Base-by-base conservation (phyloP, 2,329 filamentous ascomycete genomes). In the Stemphylium lycopersici region DNA sequence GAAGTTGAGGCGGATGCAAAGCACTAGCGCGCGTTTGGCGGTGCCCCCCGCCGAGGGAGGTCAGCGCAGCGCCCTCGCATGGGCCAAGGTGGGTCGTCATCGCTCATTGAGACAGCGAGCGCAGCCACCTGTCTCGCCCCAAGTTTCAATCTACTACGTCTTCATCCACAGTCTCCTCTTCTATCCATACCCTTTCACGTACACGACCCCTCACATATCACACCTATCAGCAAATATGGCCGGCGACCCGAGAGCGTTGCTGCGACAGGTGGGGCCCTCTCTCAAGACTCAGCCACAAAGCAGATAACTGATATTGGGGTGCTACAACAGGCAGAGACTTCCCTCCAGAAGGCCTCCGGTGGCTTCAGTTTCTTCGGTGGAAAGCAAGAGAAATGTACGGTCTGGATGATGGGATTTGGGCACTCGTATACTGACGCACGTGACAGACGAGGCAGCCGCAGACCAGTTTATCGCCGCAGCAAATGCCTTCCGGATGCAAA, bases 361-460 rank as follows among this genome's bases (percentile, higher is more conserved):
- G 93, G 93, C 67, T 97, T 96, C 79, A 90, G 87, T 75, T 87
- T 96, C 78, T 97, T 99, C 68, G 90, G 92, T 38, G 90, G 90
- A 40, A 85, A 87, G 54, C 84, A 90, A 68, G 92, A 96, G 61
- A 98, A 97, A 77, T 93, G 72, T 74, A 69, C 18, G 61, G 15
- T 20, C 18, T 18, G 20, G 42, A 52, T 10, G 15, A 45, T 15
- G 8, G 7, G 18, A 41, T 18, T 12, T 8, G 20, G 22, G 46
- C 24, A 6, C 37, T 22, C 37, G 6, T 32, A 24, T 18, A 52
- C 60, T 69, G 52, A 75, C 56, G 49, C 58, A 58, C 55, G 56
- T 63, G 61, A 64, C 52, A 75, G 72, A 90, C 72, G 90, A 96
- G 78, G 87, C 88, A 78, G 93, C 93, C 12, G 91, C 90, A 60